Base-by-base conservation (phyloP, 1,139 yeast genomes). In the Suhomyces anneliseae region DNA sequence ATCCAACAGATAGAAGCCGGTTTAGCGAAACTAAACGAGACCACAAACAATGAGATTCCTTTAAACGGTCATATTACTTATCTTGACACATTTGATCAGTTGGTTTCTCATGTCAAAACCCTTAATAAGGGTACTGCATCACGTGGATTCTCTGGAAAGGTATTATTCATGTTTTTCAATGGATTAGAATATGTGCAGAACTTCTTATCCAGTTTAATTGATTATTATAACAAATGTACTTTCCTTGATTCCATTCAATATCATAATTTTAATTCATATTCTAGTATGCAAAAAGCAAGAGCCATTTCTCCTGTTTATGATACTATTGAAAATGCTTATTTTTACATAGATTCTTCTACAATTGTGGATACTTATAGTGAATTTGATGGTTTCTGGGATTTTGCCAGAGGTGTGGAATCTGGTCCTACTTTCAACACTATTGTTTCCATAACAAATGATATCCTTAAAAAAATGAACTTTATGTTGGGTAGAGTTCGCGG, bases 91-190 rank as follows among this genome's bases (percentile, higher is more conserved):
- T 67, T 70, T 44, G 55, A 57, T 24, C 64, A 62, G 29, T 60
- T 70, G 46, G 49, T 62, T 1, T 33, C 46, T 12, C 55, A 56
- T 42, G 47, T 61, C 46, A 45, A 50, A 14, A 39, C 36, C 31
- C 27, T 37, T 26, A 49, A 34, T 11, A 34, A 36, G 38, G 32
- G 14, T 5, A 14, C 38, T 6, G 37, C 32, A 7, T 33, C 49
- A 33, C 46, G 44, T 27, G 43, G 45, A 3, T 69, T 65, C 46
- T 51, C 58, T 8, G 75, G 73, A 2, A 66, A 66, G 50, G 66
- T 70, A 8, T 54, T 70, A 32, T 71, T 72, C 45, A 72, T 72
- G 76, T 72, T 71, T 44, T 72, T 72, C 58, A 61, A 72, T 45
- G 75, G 75, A 1, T 56, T 71, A 45, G 60, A 58, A 14, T 70